phyloP scores from a whole-genome alignment of 2,329 filamentous ascomycete genomes.

The Paecilomyces formosus region DNA sequence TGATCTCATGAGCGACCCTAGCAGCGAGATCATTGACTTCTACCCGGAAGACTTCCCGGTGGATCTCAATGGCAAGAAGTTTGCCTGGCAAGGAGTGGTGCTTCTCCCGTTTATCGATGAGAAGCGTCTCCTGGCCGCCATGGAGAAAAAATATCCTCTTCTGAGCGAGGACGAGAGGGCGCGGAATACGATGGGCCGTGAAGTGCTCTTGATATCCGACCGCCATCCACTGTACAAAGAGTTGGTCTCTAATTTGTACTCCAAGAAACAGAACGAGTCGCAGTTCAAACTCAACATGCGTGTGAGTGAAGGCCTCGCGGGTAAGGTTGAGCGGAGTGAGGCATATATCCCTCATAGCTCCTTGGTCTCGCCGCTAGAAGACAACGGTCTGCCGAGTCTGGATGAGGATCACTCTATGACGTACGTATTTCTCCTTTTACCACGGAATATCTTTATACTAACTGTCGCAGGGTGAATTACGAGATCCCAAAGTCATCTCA shows the following conservation, averaged over 20 bases:
- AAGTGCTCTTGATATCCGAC: conserved; percentile 78
- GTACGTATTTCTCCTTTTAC: conserved; percentile 42
- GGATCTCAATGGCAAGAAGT: conserved; percentile 96
- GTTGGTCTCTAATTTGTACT: conserved; percentile 78
- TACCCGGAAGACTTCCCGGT: conserved; percentile 92
- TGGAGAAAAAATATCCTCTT: conserved; percentile 72
- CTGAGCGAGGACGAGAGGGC: conserved; percentile 68
- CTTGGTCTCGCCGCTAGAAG: conserved; percentile 68
- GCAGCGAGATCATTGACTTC: conserved; percentile 94
- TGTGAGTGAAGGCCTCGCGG: conserved; percentile 69
- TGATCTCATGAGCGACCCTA: conserved; percentile 75
- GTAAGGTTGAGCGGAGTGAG: conserved; percentile 72
- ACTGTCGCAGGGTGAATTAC: conserved; percentile 64
- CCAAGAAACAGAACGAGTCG: conserved; percentile 66
- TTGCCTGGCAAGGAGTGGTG: conserved; percentile 94
- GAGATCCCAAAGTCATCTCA: conserved; percentile 66
- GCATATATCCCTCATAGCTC: conserved; percentile 77
- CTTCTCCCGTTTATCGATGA: conserved; percentile 95
- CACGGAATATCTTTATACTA: conserved; percentile 15
- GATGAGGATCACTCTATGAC: conserved; percentile 82
- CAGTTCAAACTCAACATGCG: conserved; percentile 68
- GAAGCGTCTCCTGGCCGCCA: conserved; percentile 71
- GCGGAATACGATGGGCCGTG: conserved; percentile 72
- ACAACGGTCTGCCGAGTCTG: conserved; percentile 64
- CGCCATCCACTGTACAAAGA: conserved; percentile 79